phyloP scores from a whole-genome alignment of 495 filamentous ascomycete species.

The Parmelia sp. region DNA sequence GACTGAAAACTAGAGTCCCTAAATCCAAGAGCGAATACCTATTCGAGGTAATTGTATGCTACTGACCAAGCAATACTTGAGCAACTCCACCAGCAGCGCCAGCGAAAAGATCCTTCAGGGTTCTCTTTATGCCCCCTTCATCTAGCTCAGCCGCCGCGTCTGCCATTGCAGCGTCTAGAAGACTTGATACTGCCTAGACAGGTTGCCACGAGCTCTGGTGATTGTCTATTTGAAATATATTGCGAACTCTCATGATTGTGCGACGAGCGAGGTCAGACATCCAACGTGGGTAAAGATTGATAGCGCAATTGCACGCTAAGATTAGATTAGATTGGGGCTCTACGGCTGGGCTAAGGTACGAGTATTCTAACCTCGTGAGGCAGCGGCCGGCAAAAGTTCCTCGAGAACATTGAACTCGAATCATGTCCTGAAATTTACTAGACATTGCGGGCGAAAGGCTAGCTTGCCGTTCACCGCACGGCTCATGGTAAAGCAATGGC shows the following conservation, averaged over 20 bases:
- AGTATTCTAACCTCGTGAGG: no score
- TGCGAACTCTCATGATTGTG: not conserved
- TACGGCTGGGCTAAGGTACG: no score
- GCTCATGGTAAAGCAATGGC: not conserved
- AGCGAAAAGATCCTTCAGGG: slow-evolving; percentile 86
- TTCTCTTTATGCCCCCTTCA: slow-evolving; percentile 41
- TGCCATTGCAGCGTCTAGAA: slow-evolving; percentile 6
- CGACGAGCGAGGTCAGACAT: not conserved
- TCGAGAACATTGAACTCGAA: not conserved
- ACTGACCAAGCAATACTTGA: slow-evolving; percentile 88
- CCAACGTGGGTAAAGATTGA: not conserved
- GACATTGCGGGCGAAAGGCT: not conserved
- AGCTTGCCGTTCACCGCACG: not conserved
- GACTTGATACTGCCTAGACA: not conserved
- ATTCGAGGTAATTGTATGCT: not conserved
- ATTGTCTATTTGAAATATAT: not conserved
- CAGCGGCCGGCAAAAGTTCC: no score
- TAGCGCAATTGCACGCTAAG: not conserved
- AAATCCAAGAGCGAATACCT: not conserved
- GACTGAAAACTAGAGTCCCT: no score
- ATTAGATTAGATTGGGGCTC: not conserved
- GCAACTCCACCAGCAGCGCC: slow-evolving; percentile 89
- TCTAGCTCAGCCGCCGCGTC: slow-evolving; percentile 26
- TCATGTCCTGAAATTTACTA: not conserved
- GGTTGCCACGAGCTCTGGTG: not conserved